phyloP scores from a whole-genome alignment of 805 yeast species.

The Yarrowia bubula region DNA sequence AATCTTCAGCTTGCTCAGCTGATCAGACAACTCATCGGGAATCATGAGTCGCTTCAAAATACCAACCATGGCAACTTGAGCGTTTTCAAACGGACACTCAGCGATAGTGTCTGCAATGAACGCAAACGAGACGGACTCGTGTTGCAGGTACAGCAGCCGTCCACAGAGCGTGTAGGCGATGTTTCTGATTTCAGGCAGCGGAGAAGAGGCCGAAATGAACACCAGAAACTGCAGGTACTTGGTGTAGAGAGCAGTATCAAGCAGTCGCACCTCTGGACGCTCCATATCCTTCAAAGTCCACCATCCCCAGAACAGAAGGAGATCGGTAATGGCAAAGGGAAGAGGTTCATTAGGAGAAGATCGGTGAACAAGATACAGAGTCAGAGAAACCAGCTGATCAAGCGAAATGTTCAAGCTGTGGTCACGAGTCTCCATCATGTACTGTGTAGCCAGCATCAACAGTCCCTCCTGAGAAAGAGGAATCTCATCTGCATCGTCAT shows the following conservation, averaged over 20 bases:
- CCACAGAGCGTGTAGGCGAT: slow-evolving; percentile 61
- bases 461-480: slow-evolving; percentile 39
- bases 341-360: slow-evolving; percentile 32
- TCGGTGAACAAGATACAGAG: slow-evolving; percentile 1
- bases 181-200: slow-evolving; percentile 43
- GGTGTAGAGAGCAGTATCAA: slow-evolving; percentile 39
- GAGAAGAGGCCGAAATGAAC: slow-evolving; percentile 40
- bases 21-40: slow-evolving; percentile 11
- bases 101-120: slow-evolving; percentile 64
- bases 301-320: slow-evolving; percentile 40
- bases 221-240: slow-evolving; percentile 47
- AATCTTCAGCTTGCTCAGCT: slow-evolving; percentile 1
- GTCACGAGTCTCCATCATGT: slow-evolving; percentile 35
- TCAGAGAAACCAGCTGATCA: neutral
- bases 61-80: slow-evolving; percentile 59
- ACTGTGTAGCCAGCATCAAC: slow-evolving; percentile 38
- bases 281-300: slow-evolving; percentile 35
- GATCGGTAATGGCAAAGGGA: slow-evolving; percentile 39
- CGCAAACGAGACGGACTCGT: slow-evolving; percentile 55
- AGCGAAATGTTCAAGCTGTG: slow-evolving; percentile 1
- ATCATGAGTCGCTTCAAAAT: slow-evolving; percentile 51
- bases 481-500: neutral
- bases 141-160: slow-evolving; percentile 56
- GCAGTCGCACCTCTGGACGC: slow-evolving; percentile 34
- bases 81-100: slow-evolving; percentile 62